Evolutionary conservation across 1,139 yeast genomes (phyloP), one percentile per base, ranked within the genome.

Genomic region (Kodamaea arcana): DNA sequence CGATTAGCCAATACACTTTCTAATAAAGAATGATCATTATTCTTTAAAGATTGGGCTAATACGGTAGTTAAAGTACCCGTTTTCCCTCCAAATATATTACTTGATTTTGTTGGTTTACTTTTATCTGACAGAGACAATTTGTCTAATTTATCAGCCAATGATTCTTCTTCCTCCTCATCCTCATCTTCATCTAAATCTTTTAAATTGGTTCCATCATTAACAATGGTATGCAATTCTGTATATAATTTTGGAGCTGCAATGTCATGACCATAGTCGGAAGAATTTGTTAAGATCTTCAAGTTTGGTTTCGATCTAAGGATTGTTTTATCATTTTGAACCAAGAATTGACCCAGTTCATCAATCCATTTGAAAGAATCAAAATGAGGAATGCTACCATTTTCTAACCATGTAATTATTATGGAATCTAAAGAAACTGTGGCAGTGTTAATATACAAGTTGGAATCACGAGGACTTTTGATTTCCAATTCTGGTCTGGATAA

Each of bases 1-100:
- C 80, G 74, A 47, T 80, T 82, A 43, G 75, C 72, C 46, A 94
- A 69, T 9, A 94, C 95, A 1, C 87, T 77, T 56, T 94, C 97
- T 41, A 83, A 63, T 33, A 83, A 62, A 1, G 84, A 59, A 47
- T 78, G 84, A 51, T 83, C 94, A 47, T 81, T 82, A 20, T 83
- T 78, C 48, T 75, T 78, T 42, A 83, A 67, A 0, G 92, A 81
- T 58, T 83, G 94, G 1, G 86, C 63, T 36, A 83, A 65, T 9
- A 83, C 74, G 3, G 79, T 75, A 2, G 88, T 74, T 38, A 83
- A 69, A 2, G 87, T 76, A 15, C 83, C 83, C 2, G 83, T 72
- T 11, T 75, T 66, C 57, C 55, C 57, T 18, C 55, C 58, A 30
- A 55, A 56, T 31, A 46, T 49, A 37, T 54, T 57, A 37, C 47